Evolutionary conservation across 805 yeast species (phyloP).

Genomic region (Schwanniomyces vanrijiae): DNA sequence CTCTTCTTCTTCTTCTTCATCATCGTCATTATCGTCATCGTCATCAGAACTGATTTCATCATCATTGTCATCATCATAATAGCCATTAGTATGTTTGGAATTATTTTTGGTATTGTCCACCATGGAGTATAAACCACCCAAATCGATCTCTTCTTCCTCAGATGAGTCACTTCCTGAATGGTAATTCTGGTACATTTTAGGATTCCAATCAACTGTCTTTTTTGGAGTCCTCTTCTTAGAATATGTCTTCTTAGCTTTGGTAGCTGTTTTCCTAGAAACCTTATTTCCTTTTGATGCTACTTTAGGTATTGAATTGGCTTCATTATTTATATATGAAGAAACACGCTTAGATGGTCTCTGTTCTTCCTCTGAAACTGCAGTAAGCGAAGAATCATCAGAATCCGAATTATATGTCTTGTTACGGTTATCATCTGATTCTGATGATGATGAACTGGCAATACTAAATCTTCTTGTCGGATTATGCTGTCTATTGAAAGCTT

Average conservation of each 20-base stretch:
- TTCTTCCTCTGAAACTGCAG: slow-evolving; percentile 35
- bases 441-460: slow-evolving; percentile 31
- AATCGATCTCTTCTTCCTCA: slow-evolving; percentile 11
- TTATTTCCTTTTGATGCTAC: slow-evolving; percentile 1
- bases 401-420: slow-evolving; percentile 5
- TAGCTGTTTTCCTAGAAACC: slow-evolving; percentile 3
- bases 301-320: not conserved
- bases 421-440: slow-evolving; percentile 17
- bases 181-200: slow-evolving; percentile 9
- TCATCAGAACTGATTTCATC: not conserved
- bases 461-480: slow-evolving; percentile 28
- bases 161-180: slow-evolving; percentile 8
- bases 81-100: not conserved
- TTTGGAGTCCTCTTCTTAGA: slow-evolving; percentile 22
- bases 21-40: slow-evolving; percentile 4
- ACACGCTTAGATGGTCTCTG: slow-evolving; percentile 10
- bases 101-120: slow-evolving; percentile 10
- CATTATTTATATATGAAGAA: slow-evolving; percentile 4
- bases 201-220: slow-evolving; percentile 19
- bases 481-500: slow-evolving; percentile 18
- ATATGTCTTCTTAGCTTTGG: slow-evolving; percentile 9
- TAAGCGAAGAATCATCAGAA: slow-evolving; percentile 39
- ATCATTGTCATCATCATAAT: slow-evolving; percentile 5
- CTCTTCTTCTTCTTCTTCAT: slow-evolving; percentile 1
- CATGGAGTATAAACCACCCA: slow-evolving; percentile 23